Percentiles rank a stretch among this genome's conserved stretches.
Evolutionary conservation across 345 rosid genomes (phyloP).

Genomic region (Citrus sinensis): DNA sequence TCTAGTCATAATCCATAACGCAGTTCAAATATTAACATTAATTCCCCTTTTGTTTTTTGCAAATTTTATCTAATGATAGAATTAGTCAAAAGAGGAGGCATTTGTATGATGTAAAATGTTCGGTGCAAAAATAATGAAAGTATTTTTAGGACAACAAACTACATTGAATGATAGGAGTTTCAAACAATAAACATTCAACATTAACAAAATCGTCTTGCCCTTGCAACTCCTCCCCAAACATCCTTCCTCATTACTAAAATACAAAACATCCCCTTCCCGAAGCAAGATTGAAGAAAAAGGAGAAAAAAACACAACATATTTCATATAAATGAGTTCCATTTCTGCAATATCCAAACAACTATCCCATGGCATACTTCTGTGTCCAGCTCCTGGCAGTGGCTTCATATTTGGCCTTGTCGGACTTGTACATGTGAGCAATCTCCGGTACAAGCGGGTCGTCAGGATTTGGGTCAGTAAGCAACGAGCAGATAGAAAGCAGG

Average conservation of each 20-base stretch:
- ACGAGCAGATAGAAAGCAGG: constrained; percentile 40
- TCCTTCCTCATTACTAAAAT: background rate
- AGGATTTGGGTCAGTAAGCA: constrained; percentile 43
- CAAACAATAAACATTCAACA: constrained; percentile 3
- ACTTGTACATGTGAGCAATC: constrained; percentile 47
- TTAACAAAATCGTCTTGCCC: background rate
- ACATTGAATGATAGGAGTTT: background rate
- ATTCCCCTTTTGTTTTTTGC: no score
- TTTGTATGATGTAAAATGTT: no score
- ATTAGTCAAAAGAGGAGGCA: no score
- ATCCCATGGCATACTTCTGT: constrained; percentile 46
- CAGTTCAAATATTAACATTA: no score
- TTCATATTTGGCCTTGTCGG: constrained; percentile 36
- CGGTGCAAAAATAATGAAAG: no score
- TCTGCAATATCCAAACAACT: background rate
- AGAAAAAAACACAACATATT: background rate
- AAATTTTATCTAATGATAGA: no score
- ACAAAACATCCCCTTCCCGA: background rate
- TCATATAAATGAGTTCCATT: background rate
- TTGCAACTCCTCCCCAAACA: background rate
- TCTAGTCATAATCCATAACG: no score
- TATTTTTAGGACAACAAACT: background rate
- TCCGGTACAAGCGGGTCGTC: constrained; percentile 46
- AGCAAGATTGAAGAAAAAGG: background rate
- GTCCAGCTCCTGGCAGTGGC: constrained; percentile 45